Evolutionary conservation across 305 asterid species (phyloP), one percentile per base, ranked within the genome.

Genomic region (Nicotiana rustica): DNA sequence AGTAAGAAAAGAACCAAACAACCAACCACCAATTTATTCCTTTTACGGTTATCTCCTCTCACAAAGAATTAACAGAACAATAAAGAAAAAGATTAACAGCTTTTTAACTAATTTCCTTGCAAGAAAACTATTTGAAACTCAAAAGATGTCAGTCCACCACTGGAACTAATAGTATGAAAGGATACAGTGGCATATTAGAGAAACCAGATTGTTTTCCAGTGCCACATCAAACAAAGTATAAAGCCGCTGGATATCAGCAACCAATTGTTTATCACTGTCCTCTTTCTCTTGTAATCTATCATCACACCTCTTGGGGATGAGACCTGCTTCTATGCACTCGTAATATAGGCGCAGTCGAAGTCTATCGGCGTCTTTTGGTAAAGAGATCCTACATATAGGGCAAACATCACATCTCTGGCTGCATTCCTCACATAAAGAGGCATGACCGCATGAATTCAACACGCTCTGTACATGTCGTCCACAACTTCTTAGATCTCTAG

Each of bases 181-280:
- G 99, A 96, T 96, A 96, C 99, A 97, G 71, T 97, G 99, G 88
- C 98, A 95, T 85, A 97, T 90, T 38, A 97, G 90, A 87, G 94
- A 91, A 82, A 88, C 94, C 65, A 97, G 88, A 88, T 92, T 95
- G 89, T 95, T 92, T 89, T 97, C 98, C 92, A 97, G 86, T 62
- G 98, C 91, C 68, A 90, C 99, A 64, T 95, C 98, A 85, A 97
- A 95, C 29, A 97, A 88, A 67, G 93, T 88, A 87, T 92, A 93
- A 36, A 97, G 92, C 73, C 98, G 89, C 82, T 89, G 94, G 82
- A 95, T 93, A 85, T 95, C 98, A 80, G 96, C 92, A 83, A 89
- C 82, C 76, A 90, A 87, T 41, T 92, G 89, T 71, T 89, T 88
- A 61, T 90, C 96, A 21, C 81, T 88, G 81, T 86, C 94, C 57